Conservation (phyloP, 371 early-diverging fungal genomes). For the Mucor plumbeus region DNA sequence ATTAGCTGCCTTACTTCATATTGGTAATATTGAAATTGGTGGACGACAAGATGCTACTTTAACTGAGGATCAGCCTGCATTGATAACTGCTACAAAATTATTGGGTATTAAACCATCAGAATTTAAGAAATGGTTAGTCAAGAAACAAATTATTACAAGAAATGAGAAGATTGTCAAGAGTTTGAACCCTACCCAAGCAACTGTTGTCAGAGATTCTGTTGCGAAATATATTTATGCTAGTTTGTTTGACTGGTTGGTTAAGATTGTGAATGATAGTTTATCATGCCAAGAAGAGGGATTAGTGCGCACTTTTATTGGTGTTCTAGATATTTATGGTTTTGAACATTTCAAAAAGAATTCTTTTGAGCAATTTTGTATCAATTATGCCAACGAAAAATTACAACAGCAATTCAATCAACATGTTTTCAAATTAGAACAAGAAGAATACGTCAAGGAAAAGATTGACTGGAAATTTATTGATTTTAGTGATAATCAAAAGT, state of each 20-base stretch:
- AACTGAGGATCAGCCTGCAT: conserved; percentile 75
- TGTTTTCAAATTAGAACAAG: conserved; percentile 90
- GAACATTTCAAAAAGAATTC: conserved; percentile 98
- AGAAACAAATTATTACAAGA: conserved; percentile 87
- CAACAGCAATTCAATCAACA: conserved; percentile 92
- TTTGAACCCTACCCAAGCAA: conserved; percentile 76
- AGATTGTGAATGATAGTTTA: conserved; percentile 81
- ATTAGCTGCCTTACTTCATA: conserved; percentile 88
- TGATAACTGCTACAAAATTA: conserved; percentile 68
- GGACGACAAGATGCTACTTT: conserved; percentile 76
- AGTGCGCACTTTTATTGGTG: conserved; percentile 85
- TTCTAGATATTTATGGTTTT: conserved; percentile 97
- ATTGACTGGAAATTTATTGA: conserved; percentile 93
- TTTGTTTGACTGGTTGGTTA: conserved; percentile 94
- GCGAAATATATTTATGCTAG: conserved; percentile 94
- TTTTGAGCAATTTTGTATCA: conserved; percentile 99
- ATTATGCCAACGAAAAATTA: conserved; percentile 97
- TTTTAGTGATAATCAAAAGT: conserved; percentile 99
- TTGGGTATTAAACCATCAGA: conserved; percentile 76
- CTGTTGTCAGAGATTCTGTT: conserved; percentile 88
- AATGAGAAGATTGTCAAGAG: conserved; percentile 85
- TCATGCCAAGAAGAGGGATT: conserved; percentile 59
- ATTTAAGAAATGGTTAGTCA: conserved; percentile 89
- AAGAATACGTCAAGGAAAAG: conserved; percentile 92
- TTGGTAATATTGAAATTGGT: conserved; percentile 91